These are phyloP conservation scores for Talaromyces marneffei DNA, from an alignment of 2,329 filamentous ascomycete species.

Conservation along the genomic window DNA sequence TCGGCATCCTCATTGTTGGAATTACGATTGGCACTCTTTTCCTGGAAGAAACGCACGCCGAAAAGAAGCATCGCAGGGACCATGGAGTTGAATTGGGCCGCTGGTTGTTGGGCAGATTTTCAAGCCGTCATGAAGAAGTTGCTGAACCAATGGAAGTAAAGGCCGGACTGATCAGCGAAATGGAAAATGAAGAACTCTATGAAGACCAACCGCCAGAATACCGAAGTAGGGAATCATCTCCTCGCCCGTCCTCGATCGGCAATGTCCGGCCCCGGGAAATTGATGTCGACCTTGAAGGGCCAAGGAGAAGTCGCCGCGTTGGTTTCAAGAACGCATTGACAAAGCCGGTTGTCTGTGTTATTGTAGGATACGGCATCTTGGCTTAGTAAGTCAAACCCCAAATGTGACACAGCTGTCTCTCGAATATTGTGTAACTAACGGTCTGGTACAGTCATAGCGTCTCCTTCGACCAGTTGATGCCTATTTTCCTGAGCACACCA, in stretches of 20 bases:
- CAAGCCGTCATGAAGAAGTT: conserved; percentile 23
- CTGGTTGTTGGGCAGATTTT: conserved; percentile 51
- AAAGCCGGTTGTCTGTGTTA: conserved; percentile 76
- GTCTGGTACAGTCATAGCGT: conserved; percentile 71
- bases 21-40: conserved; percentile 77
- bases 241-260: conserved; percentile 39
- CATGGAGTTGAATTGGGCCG: conserved; percentile 69
- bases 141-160: conserved; percentile 19
- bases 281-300: conserved; percentile 36
- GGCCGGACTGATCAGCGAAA: conserved; percentile 41
- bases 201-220: conserved; percentile 64
- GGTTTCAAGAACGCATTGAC: conserved; percentile 64
- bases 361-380: conserved; percentile 82
- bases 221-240: conserved; percentile 52
- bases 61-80: conserved; percentile 71
- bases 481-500: conserved; percentile 77
- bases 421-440: conserved; percentile 22
- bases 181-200: conserved; percentile 57
- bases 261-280: conserved; percentile 27
- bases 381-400: conserved; percentile 88
- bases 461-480: conserved; percentile 89
- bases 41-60: conserved; percentile 86
- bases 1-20: conserved; percentile 67
- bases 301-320: conserved; percentile 37
- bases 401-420: conserved; percentile 41